Evolutionary conservation across 1,284 basidiomycete species (phyloP), one percentile per base, ranked within the genome.

Genomic region (Tilletia caries): DNA sequence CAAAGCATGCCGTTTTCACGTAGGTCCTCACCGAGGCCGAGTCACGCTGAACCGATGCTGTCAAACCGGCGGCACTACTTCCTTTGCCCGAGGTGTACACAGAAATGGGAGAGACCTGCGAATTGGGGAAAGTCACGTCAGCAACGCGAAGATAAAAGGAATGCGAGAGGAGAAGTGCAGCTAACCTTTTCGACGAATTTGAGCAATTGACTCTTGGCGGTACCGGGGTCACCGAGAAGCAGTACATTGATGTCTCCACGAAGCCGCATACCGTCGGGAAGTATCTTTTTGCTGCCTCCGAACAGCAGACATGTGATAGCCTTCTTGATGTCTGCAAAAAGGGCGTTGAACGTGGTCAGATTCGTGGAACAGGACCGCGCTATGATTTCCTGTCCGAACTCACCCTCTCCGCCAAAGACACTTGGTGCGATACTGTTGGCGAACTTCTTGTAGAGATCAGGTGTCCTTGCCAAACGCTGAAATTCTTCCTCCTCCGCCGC

Each of bases 61-160:
- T 99, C 75, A 99, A 85, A 91, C 95, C 95, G 54, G 95, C 95
- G 6, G 96, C 95, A 84, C 92, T 95, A 8, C 93, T 95, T 68
- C 95, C 96, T 83, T 98, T 98, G 3, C 95, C 96, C 13, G 95
- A 96, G 0, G 95, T 98, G 83, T 98, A 98, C 0, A 98, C 96
- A 0, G 95, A 92, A 73, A 98, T 95, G 0, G 96, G 95, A 0
- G 95, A 93, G 65, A 95, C 93, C 91, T 92, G 48, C 6, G 3
- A 6, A 29, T 12, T 25, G 18, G 1, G 37, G 15, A 50, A 43
- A 29, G 25, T n/a, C 29, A 37, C 15, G 10, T 18, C n/a, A 33
- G 25, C 25, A 33, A 41, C 15, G 37, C 8, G 1, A 15, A 10
- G 37, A 1, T 41, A 15, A 2, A 41, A 41, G 1, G 37, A 15